A percentile compares a stretch with the other conserved stretches of the same genome.
Evolutionary conservation across 139 green algal genomes (phyloP).

Genomic region (Micractinium conductrix): DNA sequence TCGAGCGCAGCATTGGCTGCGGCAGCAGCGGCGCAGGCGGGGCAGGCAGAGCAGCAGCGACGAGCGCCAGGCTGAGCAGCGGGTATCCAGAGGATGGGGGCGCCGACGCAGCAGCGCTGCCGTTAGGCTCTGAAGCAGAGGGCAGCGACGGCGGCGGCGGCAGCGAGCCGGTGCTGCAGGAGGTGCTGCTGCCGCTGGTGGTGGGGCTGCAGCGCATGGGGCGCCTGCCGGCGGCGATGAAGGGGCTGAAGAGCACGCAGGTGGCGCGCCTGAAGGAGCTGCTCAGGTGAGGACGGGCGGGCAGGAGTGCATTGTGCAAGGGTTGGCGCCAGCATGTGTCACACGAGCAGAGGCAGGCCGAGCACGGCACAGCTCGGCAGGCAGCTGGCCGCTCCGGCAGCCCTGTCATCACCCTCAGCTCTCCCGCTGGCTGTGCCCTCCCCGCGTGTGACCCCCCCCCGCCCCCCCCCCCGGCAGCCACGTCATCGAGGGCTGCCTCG

Average conservation of each 20-base stretch:
- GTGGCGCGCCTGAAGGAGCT: neutral
- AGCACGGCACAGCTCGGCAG: too few species aligned
- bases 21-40: neutral
- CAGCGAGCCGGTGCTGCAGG: constrained; percentile 51
- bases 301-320: too few species aligned
- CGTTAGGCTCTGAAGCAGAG: too few species aligned
- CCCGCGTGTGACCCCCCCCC: neutral
- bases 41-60: neutral
- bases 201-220: constrained; percentile 73
- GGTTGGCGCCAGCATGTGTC: neutral
- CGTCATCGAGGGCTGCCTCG: constrained; percentile 64
- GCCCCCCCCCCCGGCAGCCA: constrained; percentile 36
- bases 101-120: neutral
- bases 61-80: too few species aligned
- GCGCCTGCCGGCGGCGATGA: constrained; percentile 49
- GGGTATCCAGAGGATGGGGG: too few species aligned
- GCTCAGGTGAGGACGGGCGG: neutral
- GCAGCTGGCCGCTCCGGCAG: too few species aligned
- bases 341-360: too few species aligned
- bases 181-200: constrained; percentile 77
- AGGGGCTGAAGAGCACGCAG: constrained; percentile 58
- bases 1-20: neutral
- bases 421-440: neutral
- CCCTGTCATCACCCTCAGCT: neutral
- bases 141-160: neutral